Evolutionary conservation across 805 yeast genomes (phyloP).

Genomic region (Pichia pseudocactophila): DNA sequence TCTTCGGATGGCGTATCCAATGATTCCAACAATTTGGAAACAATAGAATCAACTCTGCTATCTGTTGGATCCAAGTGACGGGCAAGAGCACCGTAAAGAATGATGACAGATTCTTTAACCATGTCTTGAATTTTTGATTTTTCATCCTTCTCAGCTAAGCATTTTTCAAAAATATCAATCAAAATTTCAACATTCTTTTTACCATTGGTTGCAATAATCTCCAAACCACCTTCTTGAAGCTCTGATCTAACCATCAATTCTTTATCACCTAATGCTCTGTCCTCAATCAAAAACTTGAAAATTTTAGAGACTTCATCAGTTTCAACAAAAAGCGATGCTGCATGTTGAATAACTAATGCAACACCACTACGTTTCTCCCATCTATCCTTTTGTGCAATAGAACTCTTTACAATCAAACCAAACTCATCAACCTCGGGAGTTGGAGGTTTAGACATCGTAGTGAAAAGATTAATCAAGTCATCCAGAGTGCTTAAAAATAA

Average conservation of each 20-base stretch:
- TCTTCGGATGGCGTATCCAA: constrained; percentile 82
- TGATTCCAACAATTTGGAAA: constrained; percentile 62
- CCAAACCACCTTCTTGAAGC: constrained; percentile 83
- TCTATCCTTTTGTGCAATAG: constrained; percentile 54
- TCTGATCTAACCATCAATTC: constrained; percentile 68
- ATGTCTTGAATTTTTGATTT: constrained; percentile 45
- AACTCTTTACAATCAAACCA: constrained; percentile 63
- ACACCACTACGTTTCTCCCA: constrained; percentile 85
- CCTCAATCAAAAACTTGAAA: constrained; percentile 49
- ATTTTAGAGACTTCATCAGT: constrained; percentile 39
- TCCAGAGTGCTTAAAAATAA: constrained; percentile 31
- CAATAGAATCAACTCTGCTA: constrained; percentile 52
- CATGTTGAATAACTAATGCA: constrained; percentile 54
- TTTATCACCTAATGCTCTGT: constrained; percentile 65
- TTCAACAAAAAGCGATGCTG: constrained; percentile 39
- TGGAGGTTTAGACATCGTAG: constrained; percentile 58
- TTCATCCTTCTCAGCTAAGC: constrained; percentile 43
- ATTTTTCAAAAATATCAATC: constrained; percentile 71
- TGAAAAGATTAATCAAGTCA: constrained; percentile 46
- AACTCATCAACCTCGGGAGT: constrained; percentile 69
- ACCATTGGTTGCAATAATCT: constrained; percentile 60
- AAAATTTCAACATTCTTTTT: constrained; percentile 56
- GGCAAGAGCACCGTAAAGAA: constrained; percentile 86
- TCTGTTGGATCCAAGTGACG: constrained; percentile 69
- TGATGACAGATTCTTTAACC: constrained; percentile 71